Evolutionary conservation across 768 basidiomycete species (phyloP), one percentile per base, ranked within the genome.

Genomic region (Lentinula edodes): DNA sequence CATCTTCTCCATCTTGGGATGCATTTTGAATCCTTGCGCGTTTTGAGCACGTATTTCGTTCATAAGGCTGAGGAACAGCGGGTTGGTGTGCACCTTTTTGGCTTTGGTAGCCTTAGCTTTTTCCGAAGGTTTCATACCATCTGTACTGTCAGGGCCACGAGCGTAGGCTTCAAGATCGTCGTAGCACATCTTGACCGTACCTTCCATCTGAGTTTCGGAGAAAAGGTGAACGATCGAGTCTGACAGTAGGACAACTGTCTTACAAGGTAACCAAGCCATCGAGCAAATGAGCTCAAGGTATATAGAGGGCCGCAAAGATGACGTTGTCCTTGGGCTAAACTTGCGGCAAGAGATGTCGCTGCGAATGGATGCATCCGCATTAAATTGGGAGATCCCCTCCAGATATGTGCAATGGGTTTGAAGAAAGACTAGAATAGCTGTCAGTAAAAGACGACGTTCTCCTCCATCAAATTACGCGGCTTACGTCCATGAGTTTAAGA

Each of bases 1-100:
- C 10, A 96, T 80, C 61, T 81, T 87, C 52, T 93, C 93, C 86
- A 98, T 89, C 77, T 99, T 99, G 3, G 96, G 96, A 73, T 99
- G 96, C 58, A 81, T 70, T 1, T 79, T 71, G 67, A 88, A 86
- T 4, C 86, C 87, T 8, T 73, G 71, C 32, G 74, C 75, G 58
- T 75, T 75, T 68, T 86, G 83, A n/a, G 68, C 68, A 57, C 90
- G 85, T 16, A 95, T 78, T 69, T 91, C 89, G 39, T 75, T 71
- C 65, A 94, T 78, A 32, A 94, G 73, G 34, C 79, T 80, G 66
- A 85, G 82, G 64, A 91, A 92, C 42, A 80, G 75, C 0, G 82
- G 73, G 65, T 90, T 83, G 13, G 80, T 77, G 43, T 74, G 76
- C 45, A 84, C 71, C 60, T 72, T 75, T 70, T 81, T 82, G 43